These are phyloP conservation scores for Mariannaea elegans DNA, from an alignment of 2,329 filamentous ascomycete species.

Conservation along the genomic window DNA sequence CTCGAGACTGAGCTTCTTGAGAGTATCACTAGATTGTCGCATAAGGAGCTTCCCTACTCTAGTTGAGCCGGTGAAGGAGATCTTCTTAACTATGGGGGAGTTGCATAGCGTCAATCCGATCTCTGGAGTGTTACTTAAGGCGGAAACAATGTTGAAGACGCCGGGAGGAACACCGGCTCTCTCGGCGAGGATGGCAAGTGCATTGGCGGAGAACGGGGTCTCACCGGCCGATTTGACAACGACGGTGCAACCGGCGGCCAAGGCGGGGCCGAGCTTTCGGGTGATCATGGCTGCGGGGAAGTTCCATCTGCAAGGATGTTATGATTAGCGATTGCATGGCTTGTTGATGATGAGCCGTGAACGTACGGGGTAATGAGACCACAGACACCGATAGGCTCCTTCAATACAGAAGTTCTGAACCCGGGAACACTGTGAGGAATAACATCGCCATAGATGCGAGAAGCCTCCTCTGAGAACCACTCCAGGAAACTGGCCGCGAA, in stretches of 20 bases:
- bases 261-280: slow-evolving; percentile 56
- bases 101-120: slow-evolving; percentile 72
- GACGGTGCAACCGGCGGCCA: slow-evolving; percentile 80
- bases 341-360: neutral
- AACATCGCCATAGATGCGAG: slow-evolving; percentile 64
- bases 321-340: neutral
- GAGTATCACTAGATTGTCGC: slow-evolving; percentile 73
- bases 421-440: slow-evolving; percentile 64
- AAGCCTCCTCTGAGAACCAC: slow-evolving; percentile 69
- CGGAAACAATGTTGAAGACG: slow-evolving; percentile 66
- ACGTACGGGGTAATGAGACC: slow-evolving; percentile 60
- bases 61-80: slow-evolving; percentile 76
- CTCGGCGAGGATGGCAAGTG: slow-evolving; percentile 71
- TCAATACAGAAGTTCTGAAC: slow-evolving; percentile 52
- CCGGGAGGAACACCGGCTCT: slow-evolving; percentile 75
- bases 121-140: slow-evolving; percentile 70
- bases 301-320: slow-evolving; percentile 67
- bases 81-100: slow-evolving; percentile 71
- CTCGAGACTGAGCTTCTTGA: slow-evolving; percentile 74
- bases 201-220: slow-evolving; percentile 76
- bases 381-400: slow-evolving; percentile 26
- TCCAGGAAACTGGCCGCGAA: slow-evolving; percentile 66
- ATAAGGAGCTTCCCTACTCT: slow-evolving; percentile 63
- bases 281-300: slow-evolving; percentile 66
- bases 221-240: slow-evolving; percentile 75